Evolutionary conservation across 768 basidiomycete species (phyloP), one percentile per base, ranked within the genome.

Genomic region (Rubroboletus satanas): DNA sequence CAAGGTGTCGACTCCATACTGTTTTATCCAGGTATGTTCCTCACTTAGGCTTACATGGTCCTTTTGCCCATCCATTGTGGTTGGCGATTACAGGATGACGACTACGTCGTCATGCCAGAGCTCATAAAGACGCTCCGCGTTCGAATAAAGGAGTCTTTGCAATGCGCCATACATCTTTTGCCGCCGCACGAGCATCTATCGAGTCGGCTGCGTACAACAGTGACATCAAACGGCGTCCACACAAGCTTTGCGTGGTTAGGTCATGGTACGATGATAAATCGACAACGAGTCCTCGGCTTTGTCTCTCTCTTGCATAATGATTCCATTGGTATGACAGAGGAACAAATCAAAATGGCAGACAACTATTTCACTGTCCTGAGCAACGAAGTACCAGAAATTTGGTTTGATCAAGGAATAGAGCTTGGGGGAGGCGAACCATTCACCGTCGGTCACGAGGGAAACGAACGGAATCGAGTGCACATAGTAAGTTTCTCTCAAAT

Each of bases 171-270:
- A 33, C 77, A 83, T 61, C 72, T 87, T 14, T 75, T 84, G 46
- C 85, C 86, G 2, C 72, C 84, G 3, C 78, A 84, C 50, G 85
- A 88, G 54, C 78, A 80, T 65, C 72, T 87, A 5, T 79, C 80
- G 6, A 81, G 77, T 47, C 69, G 75, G 42, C 67, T 85, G 23
- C 77, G 81, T 38, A 77, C 74, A 3, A 71, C 79, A 15, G 59
- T 71, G 45, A 64, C 75, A 18, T 59, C 64, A 4, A 45, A 73
- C 12, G 60, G 61, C 26, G 65, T 84, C 29, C 77, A 83, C 58
- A 80, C 83, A 3, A 73, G 82, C 2, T 82, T 85, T 59, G 81
- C 84, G 0, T 88, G 85, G 84, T 68, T 88, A 8, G 84, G 86
- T 11, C 74, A 88, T 63, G 85, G 85, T 18, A 66, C 83, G 7